phyloP scores from a whole-genome alignment of 2,329 filamentous ascomycete genomes.

The Xenoacremonium recifei region DNA sequence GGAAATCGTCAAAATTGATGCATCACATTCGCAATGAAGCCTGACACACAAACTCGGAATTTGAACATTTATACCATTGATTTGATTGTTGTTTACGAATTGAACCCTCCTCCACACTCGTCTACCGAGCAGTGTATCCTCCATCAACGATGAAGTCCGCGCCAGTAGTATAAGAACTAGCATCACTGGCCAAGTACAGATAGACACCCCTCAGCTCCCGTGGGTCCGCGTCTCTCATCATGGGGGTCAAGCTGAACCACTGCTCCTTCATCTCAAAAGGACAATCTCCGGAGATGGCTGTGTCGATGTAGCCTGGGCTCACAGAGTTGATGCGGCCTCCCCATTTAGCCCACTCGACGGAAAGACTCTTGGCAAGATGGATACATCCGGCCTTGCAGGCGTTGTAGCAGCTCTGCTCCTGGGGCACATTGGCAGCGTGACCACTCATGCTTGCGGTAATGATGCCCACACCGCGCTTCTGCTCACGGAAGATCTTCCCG shows the following conservation, averaged over 20 bases:
- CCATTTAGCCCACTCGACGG: constrained; percentile 45
- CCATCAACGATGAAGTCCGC: constrained; percentile 1
- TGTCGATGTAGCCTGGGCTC: constrained; percentile 38
- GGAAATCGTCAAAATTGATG: too few species aligned
- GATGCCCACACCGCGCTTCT: constrained; percentile 33
- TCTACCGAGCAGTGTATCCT: constrained; percentile 17
- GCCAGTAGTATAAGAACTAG: constrained; percentile 1
- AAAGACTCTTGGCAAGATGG: constrained; percentile 39
- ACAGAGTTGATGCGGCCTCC: constrained; percentile 40
- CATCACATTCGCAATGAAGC: too few species aligned
- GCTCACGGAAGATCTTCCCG: constrained; percentile 31
- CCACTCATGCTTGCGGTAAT: constrained; percentile 34
- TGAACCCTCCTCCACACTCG: too few species aligned
- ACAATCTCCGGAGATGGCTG: constrained; percentile 31
- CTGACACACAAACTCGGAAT: too few species aligned
- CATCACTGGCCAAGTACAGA: neutral
- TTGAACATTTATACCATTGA: too few species aligned
- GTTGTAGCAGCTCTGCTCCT: constrained; percentile 43
- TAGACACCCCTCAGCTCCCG: neutral
- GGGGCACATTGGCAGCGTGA: constrained; percentile 35
- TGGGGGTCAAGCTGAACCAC: constrained; percentile 31
- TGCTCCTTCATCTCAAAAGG: constrained; percentile 33
- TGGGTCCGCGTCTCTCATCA: neutral
- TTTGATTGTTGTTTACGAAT: too few species aligned
- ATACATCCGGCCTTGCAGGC: constrained; percentile 42